Evolutionary conservation across 2,329 filamentous ascomycete species (phyloP), one percentile per base, ranked within the genome.

Genomic region (Triangularia setosa): DNA sequence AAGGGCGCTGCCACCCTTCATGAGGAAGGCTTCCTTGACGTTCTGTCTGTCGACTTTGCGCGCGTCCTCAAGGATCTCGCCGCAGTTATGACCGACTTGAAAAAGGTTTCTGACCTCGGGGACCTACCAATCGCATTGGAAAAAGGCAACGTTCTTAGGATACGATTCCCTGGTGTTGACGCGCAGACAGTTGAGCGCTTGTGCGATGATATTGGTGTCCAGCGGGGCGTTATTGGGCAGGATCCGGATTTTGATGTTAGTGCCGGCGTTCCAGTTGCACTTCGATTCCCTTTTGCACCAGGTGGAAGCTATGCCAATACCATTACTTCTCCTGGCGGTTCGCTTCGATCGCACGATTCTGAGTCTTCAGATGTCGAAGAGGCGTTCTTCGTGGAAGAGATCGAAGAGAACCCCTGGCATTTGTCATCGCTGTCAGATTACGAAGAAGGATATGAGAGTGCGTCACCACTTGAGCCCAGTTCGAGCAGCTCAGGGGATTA

Each of bases 151-250:
- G 84, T 86, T 0, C 79, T 97, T 3, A 87, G 93, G 33, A 87
- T 98, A 1, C 89, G 93, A 28, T 98, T 99, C 73, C 93, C 93
- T 0, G 95, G 95, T 2, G 93, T 95, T 67, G 94, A 98, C 72
- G 87, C 87, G 0, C 86, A 89, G 16, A 91, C 91, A 0, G 90
- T 97, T 0, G 92, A 96, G 73, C 81, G 83, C 2, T 83, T 99
- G 0, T 97, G 93, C 74, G 87, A 92, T 56, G 95, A 99, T 74
- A 83, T 96, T 11, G 91, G 90, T n/a, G 83, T 99, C 7, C 87
- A 89, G 67, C 84, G 92, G 61, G 95, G 95, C 1, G 79, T 91
- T 3, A 85, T 98, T 3, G 80, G 84, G 12, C 90, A 98, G 78
- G 95, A 98, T 68, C 67, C 76, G 30, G 87, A 89, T 18, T 96